These are phyloP conservation scores for Aspergillus sergii DNA, from an alignment of 2,329 filamentous ascomycete genomes.

Conservation along the genomic window DNA sequence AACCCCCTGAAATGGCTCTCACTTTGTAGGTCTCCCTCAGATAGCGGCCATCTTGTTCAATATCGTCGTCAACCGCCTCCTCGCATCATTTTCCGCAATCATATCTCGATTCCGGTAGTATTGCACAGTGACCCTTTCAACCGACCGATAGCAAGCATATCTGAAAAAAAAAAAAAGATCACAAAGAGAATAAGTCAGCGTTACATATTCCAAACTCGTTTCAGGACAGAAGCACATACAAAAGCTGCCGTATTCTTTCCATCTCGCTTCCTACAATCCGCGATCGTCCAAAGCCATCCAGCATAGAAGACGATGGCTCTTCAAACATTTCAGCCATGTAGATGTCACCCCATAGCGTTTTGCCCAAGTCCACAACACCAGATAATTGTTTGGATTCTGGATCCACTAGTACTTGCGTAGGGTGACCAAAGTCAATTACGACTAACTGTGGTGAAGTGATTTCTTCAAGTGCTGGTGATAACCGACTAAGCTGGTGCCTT, in stretches of 20 bases:
- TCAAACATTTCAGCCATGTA: conserved; percentile 56
- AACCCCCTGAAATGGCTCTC: background rate
- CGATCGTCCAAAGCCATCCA: conserved; percentile 38
- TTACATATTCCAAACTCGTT: background rate
- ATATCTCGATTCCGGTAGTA: conserved; percentile 43
- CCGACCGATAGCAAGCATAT: conserved; percentile 43
- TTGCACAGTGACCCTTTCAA: conserved; percentile 40
- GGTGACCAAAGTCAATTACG: conserved; percentile 51
- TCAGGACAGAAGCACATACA: conserved; percentile 30
- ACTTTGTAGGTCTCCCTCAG: background rate
- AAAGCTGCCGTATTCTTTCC: conserved; percentile 34
- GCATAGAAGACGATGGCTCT: conserved; percentile 35
- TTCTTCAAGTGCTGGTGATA: conserved; percentile 51
- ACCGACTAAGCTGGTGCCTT: conserved; percentile 50
- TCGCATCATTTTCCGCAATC: conserved; percentile 39
- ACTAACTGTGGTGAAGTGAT: conserved; percentile 56
- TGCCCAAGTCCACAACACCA: conserved; percentile 57
- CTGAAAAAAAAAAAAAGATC: conserved; percentile 22
- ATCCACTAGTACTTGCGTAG: conserved; percentile 56
- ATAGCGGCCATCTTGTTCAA: conserved; percentile 33
- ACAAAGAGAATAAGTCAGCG: background rate
- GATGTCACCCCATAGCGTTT: conserved; percentile 59
- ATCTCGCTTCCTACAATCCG: conserved; percentile 23
- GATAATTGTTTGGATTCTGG: conserved; percentile 50
- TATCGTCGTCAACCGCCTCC: conserved; percentile 36